Percentiles rank a stretch among this genome's conserved stretches.
These are phyloP conservation scores for Endothia cerciana DNA, from an alignment of 2,329 filamentous ascomycete species.

Conservation along the genomic window DNA sequence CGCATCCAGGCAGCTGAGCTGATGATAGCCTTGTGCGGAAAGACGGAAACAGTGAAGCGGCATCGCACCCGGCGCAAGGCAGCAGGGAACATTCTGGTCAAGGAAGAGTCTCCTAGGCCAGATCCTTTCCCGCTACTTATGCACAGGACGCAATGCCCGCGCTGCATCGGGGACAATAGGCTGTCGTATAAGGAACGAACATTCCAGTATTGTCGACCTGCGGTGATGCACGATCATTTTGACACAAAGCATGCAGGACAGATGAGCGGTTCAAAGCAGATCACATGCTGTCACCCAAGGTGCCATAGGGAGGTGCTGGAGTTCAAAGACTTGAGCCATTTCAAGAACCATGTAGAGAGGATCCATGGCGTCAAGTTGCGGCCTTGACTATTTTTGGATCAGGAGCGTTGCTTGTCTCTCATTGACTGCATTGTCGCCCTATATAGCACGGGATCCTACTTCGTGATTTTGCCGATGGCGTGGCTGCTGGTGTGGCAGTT, in stretches of 20 bases:
- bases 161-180: slow-evolving; percentile 23
- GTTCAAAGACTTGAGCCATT: slow-evolving; percentile 12
- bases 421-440: not conserved
- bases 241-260: slow-evolving; percentile 6
- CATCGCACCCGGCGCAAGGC: slow-evolving; percentile 7
- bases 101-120: slow-evolving; percentile 11
- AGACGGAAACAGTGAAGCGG: slow-evolving; percentile 25
- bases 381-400: slow-evolving; percentile 32
- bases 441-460: not conserved
- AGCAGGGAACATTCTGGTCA: not conserved
- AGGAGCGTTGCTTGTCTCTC: slow-evolving; percentile 7
- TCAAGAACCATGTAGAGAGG: slow-evolving; percentile 15
- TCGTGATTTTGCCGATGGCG: not conserved
- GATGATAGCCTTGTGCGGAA: slow-evolving; percentile 21
- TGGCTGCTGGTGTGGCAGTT: too few species aligned
- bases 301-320: not conserved
- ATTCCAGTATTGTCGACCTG: slow-evolving; percentile 16
- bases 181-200: slow-evolving; percentile 23
- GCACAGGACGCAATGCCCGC: slow-evolving; percentile 19
- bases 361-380: slow-evolving; percentile 17
- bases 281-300: slow-evolving; percentile 12
- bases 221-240: slow-evolving; percentile 16
- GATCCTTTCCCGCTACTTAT: slow-evolving; percentile 24
- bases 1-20: slow-evolving; percentile 17
- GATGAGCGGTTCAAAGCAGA: not conserved